Evolutionary conservation across 495 filamentous ascomycete species (phyloP), one percentile per base, ranked within the genome.

Genomic region (Penicillium arizonense): DNA sequence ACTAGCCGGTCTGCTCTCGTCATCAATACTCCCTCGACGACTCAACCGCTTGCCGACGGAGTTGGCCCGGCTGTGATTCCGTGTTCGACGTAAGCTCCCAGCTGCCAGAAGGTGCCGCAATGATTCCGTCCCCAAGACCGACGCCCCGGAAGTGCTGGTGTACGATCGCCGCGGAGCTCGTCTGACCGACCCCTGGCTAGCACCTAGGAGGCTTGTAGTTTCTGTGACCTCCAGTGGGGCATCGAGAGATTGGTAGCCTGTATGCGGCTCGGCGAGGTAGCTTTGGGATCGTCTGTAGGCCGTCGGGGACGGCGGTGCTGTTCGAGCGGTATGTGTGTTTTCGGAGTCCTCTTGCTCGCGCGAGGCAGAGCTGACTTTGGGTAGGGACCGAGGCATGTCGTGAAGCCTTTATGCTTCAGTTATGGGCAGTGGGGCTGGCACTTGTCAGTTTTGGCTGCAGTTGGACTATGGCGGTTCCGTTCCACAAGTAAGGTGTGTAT

Each of bases 41-140:
- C 63, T 71, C n/a, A 88, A 67, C 4, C 80, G 79, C 14, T 70
- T 62, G 20, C 75, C 73, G 71, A 78, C 82, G 13, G 87, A 91
- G 55, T 80, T 83, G 10, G 79, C 77, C 26, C 87, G 82, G 57
- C 79, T 86, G 62, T 89, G 87, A 57, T 88, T 78, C 35, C 83
- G 80, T 23, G 68, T 71, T 24, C 75, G 73, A 50, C 78, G 76
- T n/a, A 82, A 48, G 44, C 75, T 80, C 5, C 70, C 70, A 0
- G 65, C 58, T 16, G 65, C 52, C 42, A 71, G 55, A 18, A 64
- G 63, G 28, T 73, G 63, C 41, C 71, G 54, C 14, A 71, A 59
- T 4, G 59, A 62, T 1, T 77, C 70, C 6, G 64, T 59, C 0
- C 70, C 68, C 11, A 68, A 68, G 12, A 30, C 38, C 8, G 48